Base-by-base conservation (phyloP, 1,284 basidiomycete species). In the Tilletia setariae region DNA sequence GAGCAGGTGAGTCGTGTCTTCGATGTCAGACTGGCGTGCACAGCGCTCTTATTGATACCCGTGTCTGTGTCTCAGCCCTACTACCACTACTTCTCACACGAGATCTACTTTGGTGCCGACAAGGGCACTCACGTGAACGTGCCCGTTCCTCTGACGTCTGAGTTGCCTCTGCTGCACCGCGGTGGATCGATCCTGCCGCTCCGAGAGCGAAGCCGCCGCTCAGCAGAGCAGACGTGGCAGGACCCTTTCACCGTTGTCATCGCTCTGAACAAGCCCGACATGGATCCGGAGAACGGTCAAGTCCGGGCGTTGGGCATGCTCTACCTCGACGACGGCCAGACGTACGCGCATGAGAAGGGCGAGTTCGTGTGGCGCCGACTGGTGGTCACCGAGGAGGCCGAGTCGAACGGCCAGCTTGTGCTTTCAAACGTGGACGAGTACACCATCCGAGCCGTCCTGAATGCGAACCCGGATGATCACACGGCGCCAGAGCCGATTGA, bases 171-270 rank as follows among this genome's bases (percentile, higher is more conserved):
- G 32, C 87, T 98, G 78, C 86, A 94, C 67, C 92, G 90, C 40
- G 96, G 96, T n/a, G 94, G 94, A 0, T 91, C 90, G 21, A 92
- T 99, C 79, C 75, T 98, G 8, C 85, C 94, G 0, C 90, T 92
- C 0, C 90, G 94, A 64, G 90, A 94, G 82, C 89, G 94, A 30
- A 90, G 91, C 0, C 87, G 95, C 47, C 88, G 94, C 3, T 88
- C 94, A 0, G 92, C 94, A 0, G 86, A 90, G 0, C 86, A 96
- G 49, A 95, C 95, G 90, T 91, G 90, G 85, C 84, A 86, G 67
- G 96, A 99, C 82, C 96, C 96, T 0, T 92, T 96, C 86, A 98
- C 94, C 0, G 87, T 99, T 46, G 88, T 90, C 68, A 86, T 97
- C 28, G 92, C 93, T 0, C 85, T 96, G 23, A 87, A 88, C 84